Evolutionary conservation across 805 yeast genomes (phyloP), one percentile per base, ranked within the genome.

Genomic region (Saccharomycopsis fodiens): DNA sequence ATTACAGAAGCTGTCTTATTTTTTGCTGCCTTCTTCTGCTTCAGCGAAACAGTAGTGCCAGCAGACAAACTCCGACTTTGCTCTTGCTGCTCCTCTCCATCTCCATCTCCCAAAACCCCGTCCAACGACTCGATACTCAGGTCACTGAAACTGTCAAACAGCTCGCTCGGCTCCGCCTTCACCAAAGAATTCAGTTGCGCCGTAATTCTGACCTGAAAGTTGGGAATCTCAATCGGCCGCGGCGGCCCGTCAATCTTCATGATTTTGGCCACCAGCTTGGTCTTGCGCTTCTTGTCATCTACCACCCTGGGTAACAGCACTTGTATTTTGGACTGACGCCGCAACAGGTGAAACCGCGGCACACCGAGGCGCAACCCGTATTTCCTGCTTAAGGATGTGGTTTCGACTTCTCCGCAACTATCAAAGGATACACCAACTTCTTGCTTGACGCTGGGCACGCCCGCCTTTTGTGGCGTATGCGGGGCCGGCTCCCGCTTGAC

Each of bases 211-310:
- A 7, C 29, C 10, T 25, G 29, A 25, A 25, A 25, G 10, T 7
- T 25, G 10, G 50, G 50, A 13, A 49, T 42, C 40, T 45, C 46
- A 8, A 49, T 49, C 3, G 52, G 52, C 30, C 50, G 30, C n/a
- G 48, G 50, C 5, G 51, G 53, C 15, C 53, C 53, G 37, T 39
- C 32, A 4, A 50, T 30, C 34, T 43, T 50, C 53, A 50, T 50
- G 30, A 42, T 34, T 29, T 40, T 50, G 10, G 51, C 15, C 3
- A 27, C 12, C n/a, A 20, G 12, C 34, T n/a, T 15, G n/a, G 21
- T 41, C 21, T 41, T 41, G 21, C 44, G 19, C 29, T 16, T 42
- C 25, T 43, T 17, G 21, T 13, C 12, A 10, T 27, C 27, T 22
- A 13, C 8, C 19, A 27, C n/a, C 20, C 20, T 10, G 12, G 44